Conservation (phyloP, 805 yeast genomes). For the Wickerhamiella occidentalis region DNA sequence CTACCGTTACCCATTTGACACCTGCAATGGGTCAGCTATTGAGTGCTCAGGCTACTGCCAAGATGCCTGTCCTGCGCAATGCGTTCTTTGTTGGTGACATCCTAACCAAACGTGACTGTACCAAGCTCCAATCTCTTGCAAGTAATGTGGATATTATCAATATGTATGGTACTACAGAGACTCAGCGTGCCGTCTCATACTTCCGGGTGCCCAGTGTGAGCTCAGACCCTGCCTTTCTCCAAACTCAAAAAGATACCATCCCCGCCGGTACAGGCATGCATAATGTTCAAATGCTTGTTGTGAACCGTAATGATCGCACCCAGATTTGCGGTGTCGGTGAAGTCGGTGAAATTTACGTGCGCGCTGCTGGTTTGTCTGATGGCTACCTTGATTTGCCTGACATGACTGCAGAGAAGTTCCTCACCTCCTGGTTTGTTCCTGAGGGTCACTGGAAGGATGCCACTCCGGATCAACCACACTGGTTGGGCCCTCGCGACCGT, state of each 20-base stretch:
- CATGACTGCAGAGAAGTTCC: conserved; percentile 72
- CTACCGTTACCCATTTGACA: conserved; percentile 93
- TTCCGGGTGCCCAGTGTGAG: conserved; percentile 72
- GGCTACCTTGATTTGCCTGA: conserved; percentile 91
- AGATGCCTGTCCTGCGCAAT: conserved; percentile 76
- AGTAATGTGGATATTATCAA: conserved; percentile 81
- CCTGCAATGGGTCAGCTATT: conserved; percentile 99
- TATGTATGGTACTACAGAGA: conserved; percentile 99
- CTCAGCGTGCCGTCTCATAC: conserved; percentile 95
- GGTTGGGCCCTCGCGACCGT: conserved; percentile 94
- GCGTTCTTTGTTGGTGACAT: conserved; percentile 98
- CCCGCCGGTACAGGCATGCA: conserved; percentile 98
- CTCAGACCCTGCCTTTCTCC: conserved; percentile 59
- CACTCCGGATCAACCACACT: conserved; percentile 40
- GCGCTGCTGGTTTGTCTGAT: conserved; percentile 97
- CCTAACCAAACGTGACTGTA: conserved; percentile 91
- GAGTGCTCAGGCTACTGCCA: conserved; percentile 87
- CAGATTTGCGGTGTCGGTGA: conserved; percentile 98
- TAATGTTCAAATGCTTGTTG: conserved; percentile 87
- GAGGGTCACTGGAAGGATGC: conserved; percentile 45
- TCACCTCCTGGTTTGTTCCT: conserved; percentile 81
- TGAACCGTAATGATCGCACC: conserved; percentile 75
- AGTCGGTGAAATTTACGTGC: conserved; percentile 94
- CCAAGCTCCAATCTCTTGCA: conserved; percentile 83
- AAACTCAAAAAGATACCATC: conserved; percentile 82